Base-by-base conservation (phyloP, 352 stramenopile genomes). In the Pythium scleroteichum region DNA sequence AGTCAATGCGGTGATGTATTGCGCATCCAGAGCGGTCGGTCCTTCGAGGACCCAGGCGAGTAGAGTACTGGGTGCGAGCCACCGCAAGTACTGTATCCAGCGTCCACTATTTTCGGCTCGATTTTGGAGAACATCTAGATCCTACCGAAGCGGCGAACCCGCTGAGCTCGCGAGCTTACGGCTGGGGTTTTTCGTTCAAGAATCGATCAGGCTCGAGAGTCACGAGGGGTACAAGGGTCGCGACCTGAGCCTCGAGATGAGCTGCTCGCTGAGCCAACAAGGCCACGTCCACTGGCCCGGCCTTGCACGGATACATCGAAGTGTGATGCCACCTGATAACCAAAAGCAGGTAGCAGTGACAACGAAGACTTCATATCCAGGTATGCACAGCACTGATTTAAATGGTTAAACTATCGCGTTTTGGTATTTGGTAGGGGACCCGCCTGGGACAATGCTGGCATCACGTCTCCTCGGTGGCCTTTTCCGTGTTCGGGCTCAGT, bases 241-340 rank as follows among this genome's bases (percentile, higher is more conserved):
- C 48, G 19, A 27, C 48, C n/a, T 17, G 14, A 44, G 38, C 38
- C 17, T 44, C 7, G 13, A 44, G 33, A 33, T 33, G 46, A 22
- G 20, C 24, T 23, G 26, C 24, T 23, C 27, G 41, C 17, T 2
- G 3, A 2, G 48, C 17, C n/a, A 54, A 10, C 5, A 27, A 10
- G 22, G 0, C 22, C 10, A 44, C 38, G 38, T 44, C 38, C 38
- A 44, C 19, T 20, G 33, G 49, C 20, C 33, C 7, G 49, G 6
- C 49, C 27, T 13, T 56, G 49, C 33, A 20, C 35, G 33, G 49
- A 56, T 56, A 32, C 49, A 56, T 45, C 17, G 49, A 46, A 51
- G 49, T 56, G 49, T 56, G 49, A 56, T 56, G 35, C 49, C 49
- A 46, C 19, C 22, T 38, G 14, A 8, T 4, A 16, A 47, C 22